These are phyloP conservation scores for Coniochaeta sp. DNA, from an alignment of 2,329 filamentous ascomycete genomes.

Conservation along the genomic window DNA sequence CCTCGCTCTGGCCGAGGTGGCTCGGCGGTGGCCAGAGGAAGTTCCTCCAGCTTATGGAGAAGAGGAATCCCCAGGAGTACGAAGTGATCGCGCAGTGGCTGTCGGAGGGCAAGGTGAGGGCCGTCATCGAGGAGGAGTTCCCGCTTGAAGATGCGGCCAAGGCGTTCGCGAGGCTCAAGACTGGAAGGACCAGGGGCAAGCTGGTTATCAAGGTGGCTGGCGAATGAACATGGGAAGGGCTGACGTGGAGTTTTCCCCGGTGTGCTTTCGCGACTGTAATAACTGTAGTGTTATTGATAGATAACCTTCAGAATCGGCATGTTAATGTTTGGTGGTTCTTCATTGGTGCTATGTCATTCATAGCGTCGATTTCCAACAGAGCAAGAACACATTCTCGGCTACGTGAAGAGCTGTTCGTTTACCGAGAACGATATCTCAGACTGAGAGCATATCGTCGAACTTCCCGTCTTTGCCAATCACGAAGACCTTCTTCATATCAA, in stretches of 20 bases:
- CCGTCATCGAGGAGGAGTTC: constrained; percentile 47
- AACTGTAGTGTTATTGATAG: too few relatives aligned
- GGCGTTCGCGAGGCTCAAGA: constrained; percentile 52
- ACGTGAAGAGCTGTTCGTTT: too few relatives aligned
- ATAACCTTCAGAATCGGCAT: too few relatives aligned
- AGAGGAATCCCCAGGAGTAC: constrained; percentile 33
- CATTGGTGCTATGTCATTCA: too few relatives aligned
- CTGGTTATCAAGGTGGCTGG: constrained; percentile 29
- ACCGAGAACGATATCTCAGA: too few relatives aligned
- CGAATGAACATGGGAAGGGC: not conserved
- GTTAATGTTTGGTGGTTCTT: too few relatives aligned
- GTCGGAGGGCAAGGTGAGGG: constrained; percentile 48
- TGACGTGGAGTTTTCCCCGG: too few relatives aligned
- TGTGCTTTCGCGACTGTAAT: too few relatives aligned
- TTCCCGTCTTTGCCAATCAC: not conserved
- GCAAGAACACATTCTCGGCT: too few relatives aligned
- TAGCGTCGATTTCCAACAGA: too few relatives aligned
- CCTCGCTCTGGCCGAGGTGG: not conserved
- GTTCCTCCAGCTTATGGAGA: constrained; percentile 28
- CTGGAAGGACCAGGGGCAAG: constrained; percentile 49
- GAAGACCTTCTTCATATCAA: not conserved
- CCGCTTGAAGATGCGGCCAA: constrained; percentile 47
- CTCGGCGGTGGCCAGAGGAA: constrained; percentile 32
- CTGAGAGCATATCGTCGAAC: not conserved
- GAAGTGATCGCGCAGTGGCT: constrained; percentile 46